Conservation (phyloP, 2,329 filamentous ascomycete species). For the Cladosporium sp. region DNA sequence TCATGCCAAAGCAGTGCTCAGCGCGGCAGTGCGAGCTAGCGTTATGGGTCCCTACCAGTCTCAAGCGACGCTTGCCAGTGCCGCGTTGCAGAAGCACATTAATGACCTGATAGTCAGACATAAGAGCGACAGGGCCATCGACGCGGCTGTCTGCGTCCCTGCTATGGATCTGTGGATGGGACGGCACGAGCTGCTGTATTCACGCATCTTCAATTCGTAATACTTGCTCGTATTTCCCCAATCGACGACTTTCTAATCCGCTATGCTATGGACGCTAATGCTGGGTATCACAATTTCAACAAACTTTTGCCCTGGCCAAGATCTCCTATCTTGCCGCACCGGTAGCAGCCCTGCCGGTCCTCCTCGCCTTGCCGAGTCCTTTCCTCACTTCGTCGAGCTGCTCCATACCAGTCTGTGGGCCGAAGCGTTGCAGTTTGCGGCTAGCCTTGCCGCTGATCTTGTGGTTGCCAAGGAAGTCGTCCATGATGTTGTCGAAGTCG, state of each 20-base stretch:
- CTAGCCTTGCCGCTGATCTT: slow-evolving; percentile 66
- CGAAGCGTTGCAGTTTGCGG: slow-evolving; percentile 66
- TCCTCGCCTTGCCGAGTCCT: slow-evolving; percentile 70
- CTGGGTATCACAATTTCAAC: slow-evolving; percentile 12
- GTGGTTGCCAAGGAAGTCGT: slow-evolving; percentile 80
- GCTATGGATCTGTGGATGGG: slow-evolving; percentile 80
- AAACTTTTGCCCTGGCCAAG: slow-evolving; percentile 4
- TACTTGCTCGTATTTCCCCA: not conserved
- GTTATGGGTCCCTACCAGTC: slow-evolving; percentile 78
- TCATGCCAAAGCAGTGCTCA: slow-evolving; percentile 71
- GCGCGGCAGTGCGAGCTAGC: slow-evolving; percentile 71
- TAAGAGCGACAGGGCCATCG: slow-evolving; percentile 44
- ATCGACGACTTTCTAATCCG: not conserved
- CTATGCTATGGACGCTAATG: slow-evolving; percentile 8
- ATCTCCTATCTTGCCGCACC: slow-evolving; percentile 4
- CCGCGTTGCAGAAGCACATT: slow-evolving; percentile 55
- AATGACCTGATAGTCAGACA: slow-evolving; percentile 51
- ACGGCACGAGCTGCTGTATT: slow-evolving; percentile 77
- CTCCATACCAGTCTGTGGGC: slow-evolving; percentile 74
- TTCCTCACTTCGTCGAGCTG: slow-evolving; percentile 87
- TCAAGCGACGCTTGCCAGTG: slow-evolving; percentile 65
- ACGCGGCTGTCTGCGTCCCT: slow-evolving; percentile 71
- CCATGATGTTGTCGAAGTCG: slow-evolving; percentile 87
- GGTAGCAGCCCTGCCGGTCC: slow-evolving; percentile 1
- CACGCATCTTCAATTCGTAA: slow-evolving; percentile 80